These are phyloP conservation scores for Lachancea thermotolerans DNA, from an alignment of 805 yeast genomes.

Conservation along the genomic window DNA sequence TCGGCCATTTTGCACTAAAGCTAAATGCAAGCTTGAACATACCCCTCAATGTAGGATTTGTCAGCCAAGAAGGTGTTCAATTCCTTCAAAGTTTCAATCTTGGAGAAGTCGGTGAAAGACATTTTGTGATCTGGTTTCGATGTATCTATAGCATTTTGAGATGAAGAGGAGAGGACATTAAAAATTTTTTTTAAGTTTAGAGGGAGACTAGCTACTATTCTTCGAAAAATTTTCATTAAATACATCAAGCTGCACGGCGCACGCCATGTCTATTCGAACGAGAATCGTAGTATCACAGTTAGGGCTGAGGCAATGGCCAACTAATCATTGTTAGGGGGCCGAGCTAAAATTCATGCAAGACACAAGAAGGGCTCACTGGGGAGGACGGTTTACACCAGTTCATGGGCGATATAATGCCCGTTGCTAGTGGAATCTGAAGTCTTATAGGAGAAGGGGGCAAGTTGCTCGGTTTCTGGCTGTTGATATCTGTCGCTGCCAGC, in stretches of 20 bases:
- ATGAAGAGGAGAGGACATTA: constrained; percentile 1
- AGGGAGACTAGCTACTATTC: background rate
- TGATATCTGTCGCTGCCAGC: no score
- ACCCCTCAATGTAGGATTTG: constrained; percentile 95
- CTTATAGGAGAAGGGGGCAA: no score
- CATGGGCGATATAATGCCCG: no score
- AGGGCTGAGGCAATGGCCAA: background rate
- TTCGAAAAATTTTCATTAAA: constrained; percentile 5
- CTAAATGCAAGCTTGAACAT: constrained; percentile 37
- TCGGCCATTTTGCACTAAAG: background rate
- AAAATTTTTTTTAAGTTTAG: constrained; percentile 4
- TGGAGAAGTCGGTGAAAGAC: constrained; percentile 79
- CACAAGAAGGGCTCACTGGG: no score
- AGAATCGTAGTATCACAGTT: background rate
- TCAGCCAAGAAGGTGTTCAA: constrained; percentile 83
- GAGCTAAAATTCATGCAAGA: no score
- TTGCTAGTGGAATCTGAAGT: no score
- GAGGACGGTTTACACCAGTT: no score
- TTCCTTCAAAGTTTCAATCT: constrained; percentile 62
- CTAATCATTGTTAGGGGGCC: no score
- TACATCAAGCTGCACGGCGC: constrained; percentile 1
- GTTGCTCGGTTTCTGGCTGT: no score
- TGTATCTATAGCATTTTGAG: constrained; percentile 5
- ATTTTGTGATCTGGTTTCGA: constrained; percentile 32
- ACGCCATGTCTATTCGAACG: background rate